Evolutionary conservation across 2,329 filamentous ascomycete genomes (phyloP).

Genomic region (Knufia fluminis): DNA sequence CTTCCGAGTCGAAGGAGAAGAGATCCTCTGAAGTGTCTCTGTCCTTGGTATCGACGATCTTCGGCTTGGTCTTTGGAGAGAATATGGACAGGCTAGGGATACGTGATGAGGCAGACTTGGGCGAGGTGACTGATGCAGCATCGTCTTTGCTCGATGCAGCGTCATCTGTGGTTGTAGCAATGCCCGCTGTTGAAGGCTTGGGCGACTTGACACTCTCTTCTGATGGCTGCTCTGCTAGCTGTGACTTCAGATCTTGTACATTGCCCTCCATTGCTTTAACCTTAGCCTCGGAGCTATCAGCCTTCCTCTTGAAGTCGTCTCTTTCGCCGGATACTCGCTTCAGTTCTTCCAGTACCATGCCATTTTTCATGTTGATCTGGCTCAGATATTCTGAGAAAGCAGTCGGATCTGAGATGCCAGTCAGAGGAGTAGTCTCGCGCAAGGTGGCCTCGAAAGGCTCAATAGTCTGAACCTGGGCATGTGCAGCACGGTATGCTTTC

Average conservation of each 20-base stretch:
- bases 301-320: constrained; percentile 68
- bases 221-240: constrained; percentile 26
- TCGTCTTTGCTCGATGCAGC: constrained; percentile 24
- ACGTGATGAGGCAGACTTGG: constrained; percentile 28
- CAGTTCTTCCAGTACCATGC: constrained; percentile 90
- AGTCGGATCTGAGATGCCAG: constrained; percentile 75
- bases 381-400: constrained; percentile 83
- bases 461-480: constrained; percentile 75
- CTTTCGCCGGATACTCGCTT: constrained; percentile 77
- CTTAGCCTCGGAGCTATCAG: constrained; percentile 58
- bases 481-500: constrained; percentile 83
- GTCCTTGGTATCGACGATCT: constrained; percentile 24
- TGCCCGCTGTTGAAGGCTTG: constrained; percentile 34
- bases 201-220: constrained; percentile 29
- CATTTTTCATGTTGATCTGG: constrained; percentile 72
- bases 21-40: constrained; percentile 56
- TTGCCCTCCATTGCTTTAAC: constrained; percentile 56
- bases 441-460: constrained; percentile 88
- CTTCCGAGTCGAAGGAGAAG: constrained; percentile 85
- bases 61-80: constrained; percentile 29
- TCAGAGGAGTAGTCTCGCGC: constrained; percentile 84
- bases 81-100: constrained; percentile 31
- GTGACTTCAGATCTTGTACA: constrained; percentile 44
- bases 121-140: constrained; percentile 24
- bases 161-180: constrained; percentile 28